phyloP scores from a whole-genome alignment of 805 yeast species.

The Scheffersomyces spartinae region DNA sequence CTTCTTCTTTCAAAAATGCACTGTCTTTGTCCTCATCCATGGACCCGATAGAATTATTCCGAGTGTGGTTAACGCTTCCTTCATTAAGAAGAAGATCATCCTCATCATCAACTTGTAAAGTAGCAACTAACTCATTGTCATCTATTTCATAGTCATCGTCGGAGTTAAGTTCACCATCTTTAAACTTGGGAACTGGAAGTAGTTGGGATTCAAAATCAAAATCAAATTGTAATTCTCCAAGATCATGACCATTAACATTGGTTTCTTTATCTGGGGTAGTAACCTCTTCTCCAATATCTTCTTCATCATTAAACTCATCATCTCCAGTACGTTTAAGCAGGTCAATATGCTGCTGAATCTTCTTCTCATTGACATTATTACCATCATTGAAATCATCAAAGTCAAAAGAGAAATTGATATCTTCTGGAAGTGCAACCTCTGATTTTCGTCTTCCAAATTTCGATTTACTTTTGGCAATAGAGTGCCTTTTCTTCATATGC shows the following conservation, averaged over 20 bases:
- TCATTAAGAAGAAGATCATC: no score
- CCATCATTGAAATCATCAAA: constrained; percentile 32
- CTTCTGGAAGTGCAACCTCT: constrained; percentile 30
- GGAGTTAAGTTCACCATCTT: constrained; percentile 36
- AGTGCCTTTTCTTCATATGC: constrained; percentile 4
- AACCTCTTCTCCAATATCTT: constrained; percentile 53
- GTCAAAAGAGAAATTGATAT: constrained; percentile 29
- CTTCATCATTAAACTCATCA: constrained; percentile 26
- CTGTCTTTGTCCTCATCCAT: constrained; percentile 23
- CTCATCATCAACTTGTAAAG: constrained; percentile 37
- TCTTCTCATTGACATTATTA: constrained; percentile 26
- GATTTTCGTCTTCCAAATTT: constrained; percentile 25
- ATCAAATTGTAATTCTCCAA: constrained; percentile 8
- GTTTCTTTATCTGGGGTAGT: constrained; percentile 2
- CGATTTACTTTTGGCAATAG: constrained; percentile 3
- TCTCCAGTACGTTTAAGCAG: constrained; percentile 6
- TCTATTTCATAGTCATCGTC: constrained; percentile 59
- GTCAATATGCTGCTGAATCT: constrained; percentile 4
- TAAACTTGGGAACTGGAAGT: constrained; percentile 40
- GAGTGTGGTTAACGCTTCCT: constrained; percentile 4
- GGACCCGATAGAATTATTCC: constrained; percentile 20
- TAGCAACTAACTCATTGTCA: constrained; percentile 34
- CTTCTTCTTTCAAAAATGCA: constrained; percentile 32
- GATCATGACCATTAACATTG: not conserved
- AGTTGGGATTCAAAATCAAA: constrained; percentile 20